Evolutionary conservation across 2,329 filamentous ascomycete genomes (phyloP).

Genomic region (Calycina marina): DNA sequence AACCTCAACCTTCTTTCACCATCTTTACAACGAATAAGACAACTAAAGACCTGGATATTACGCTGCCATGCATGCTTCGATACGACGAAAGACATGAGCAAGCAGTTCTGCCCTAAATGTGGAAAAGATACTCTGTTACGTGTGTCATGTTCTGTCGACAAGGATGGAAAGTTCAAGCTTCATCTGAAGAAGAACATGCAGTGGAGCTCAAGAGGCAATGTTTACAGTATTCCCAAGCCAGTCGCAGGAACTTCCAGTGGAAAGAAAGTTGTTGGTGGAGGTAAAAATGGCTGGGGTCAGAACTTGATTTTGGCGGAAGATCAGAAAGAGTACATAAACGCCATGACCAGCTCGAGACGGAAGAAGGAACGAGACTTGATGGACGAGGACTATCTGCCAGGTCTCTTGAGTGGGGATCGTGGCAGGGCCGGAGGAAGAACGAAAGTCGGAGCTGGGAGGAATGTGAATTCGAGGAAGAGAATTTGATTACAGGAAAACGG

Average conservation of each 20-base stretch:
- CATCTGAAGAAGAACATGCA: slow-evolving; percentile 92
- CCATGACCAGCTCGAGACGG: slow-evolving; percentile 47
- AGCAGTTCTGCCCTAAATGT: slow-evolving; percentile 87
- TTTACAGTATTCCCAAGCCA: slow-evolving; percentile 87
- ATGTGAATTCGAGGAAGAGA: slow-evolving; percentile 66
- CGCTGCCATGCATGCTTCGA: slow-evolving; percentile 91
- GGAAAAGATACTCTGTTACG: slow-evolving; percentile 77
- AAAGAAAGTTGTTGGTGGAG: slow-evolving; percentile 52
- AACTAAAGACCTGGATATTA: slow-evolving; percentile 77
- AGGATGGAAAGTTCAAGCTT: slow-evolving; percentile 65
- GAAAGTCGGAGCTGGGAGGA: slow-evolving; percentile 71
- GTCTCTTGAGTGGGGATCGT: slow-evolving; percentile 70
- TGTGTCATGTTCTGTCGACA: slow-evolving; percentile 72
- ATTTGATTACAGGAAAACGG: slow-evolving; percentile 27
- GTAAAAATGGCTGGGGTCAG: slow-evolving; percentile 75
- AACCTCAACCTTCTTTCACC: slow-evolving; percentile 82
- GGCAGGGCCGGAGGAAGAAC: slow-evolving; percentile 49
- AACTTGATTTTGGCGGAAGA: slow-evolving; percentile 81
- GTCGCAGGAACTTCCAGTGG: slow-evolving; percentile 68
- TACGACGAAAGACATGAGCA: slow-evolving; percentile 66
- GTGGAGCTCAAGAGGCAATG: slow-evolving; percentile 86
- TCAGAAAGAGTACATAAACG: slow-evolving; percentile 77
- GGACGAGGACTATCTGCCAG: slow-evolving; percentile 87
- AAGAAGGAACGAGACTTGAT: slow-evolving; percentile 68
- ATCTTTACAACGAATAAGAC: slow-evolving; percentile 63